Evolutionary conservation across 345 rosid genomes (phyloP).

Genomic region (Eucalyptus leucophloia): DNA sequence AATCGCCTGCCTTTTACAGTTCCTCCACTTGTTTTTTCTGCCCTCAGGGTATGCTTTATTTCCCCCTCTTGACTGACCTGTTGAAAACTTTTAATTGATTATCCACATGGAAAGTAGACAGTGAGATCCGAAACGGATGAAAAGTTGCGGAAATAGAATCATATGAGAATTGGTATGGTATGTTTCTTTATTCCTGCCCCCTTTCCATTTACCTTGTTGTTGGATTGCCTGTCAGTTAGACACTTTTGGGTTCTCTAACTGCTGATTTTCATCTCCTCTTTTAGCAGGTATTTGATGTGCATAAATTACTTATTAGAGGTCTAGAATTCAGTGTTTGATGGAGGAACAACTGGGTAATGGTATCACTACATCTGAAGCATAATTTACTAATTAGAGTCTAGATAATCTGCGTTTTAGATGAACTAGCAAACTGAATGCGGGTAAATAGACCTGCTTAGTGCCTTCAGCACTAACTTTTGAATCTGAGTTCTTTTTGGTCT

Average conservation of each 20-base stretch:
- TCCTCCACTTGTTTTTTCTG: slow-evolving; percentile 66
- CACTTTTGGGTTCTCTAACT: neutral
- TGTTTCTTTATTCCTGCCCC: neutral
- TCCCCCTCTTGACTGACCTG: neutral
- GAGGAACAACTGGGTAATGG: neutral
- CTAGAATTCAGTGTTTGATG: neutral
- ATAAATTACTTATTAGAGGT: neutral
- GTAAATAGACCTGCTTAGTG: neutral
- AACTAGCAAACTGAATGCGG: neutral
- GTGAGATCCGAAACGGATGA: neutral
- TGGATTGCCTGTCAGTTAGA: neutral
- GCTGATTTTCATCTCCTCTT: neutral
- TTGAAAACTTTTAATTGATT: neutral
- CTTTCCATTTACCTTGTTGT: neutral
- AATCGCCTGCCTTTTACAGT: slow-evolving; percentile 64
- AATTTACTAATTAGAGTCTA: neutral
- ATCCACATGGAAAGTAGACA: neutral
- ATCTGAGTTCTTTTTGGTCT: neutral
- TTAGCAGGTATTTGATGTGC: neutral
- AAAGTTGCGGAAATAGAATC: neutral
- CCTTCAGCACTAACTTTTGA: neutral
- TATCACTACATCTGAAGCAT: neutral
- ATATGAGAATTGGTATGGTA: neutral
- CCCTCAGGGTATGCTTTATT: slow-evolving; percentile 48
- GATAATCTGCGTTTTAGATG: neutral